These are phyloP conservation scores for Jatropha podagrica DNA, from an alignment of 441 rosid genomes.

Conservation along the genomic window DNA sequence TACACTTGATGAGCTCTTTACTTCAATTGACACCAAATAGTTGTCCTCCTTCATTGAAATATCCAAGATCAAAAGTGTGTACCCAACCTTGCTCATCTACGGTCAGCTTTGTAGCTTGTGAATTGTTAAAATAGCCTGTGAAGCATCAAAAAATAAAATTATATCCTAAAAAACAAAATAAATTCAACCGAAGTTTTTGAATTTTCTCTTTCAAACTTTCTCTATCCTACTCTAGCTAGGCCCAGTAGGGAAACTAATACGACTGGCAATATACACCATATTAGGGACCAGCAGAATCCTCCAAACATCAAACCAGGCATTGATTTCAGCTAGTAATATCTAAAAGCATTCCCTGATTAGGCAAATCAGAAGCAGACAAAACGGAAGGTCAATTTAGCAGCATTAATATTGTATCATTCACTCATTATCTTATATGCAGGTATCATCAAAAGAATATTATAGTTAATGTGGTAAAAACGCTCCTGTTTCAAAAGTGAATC, in stretches of 20 bases:
- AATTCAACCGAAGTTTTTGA: constrained; percentile 1
- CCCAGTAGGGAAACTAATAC: neutral
- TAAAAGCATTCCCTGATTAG: neutral
- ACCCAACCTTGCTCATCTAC: constrained; percentile 49
- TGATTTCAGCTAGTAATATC: neutral
- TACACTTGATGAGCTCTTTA: constrained; percentile 80
- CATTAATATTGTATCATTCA: neutral
- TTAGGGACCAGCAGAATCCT: neutral
- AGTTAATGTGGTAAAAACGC: neutral
- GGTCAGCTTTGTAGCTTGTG: constrained; percentile 40
- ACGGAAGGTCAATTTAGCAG: neutral
- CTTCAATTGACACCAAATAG: constrained; percentile 67
- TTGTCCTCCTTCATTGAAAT: constrained; percentile 62
- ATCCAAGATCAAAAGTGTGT: constrained; percentile 58
- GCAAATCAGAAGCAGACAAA: neutral
- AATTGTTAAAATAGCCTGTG: constrained; percentile 48
- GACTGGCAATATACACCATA: neutral
- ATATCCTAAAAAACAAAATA: neutral
- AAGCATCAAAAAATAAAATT: neutral
- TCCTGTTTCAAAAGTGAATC: neutral
- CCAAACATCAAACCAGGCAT: neutral
- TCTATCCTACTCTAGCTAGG: neutral
- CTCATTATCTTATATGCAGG: neutral
- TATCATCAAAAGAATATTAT: neutral
- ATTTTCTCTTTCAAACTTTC: neutral